Conservation (phyloP, 1,139 yeast species). For the Blastobotrys arbuscula region DNA sequence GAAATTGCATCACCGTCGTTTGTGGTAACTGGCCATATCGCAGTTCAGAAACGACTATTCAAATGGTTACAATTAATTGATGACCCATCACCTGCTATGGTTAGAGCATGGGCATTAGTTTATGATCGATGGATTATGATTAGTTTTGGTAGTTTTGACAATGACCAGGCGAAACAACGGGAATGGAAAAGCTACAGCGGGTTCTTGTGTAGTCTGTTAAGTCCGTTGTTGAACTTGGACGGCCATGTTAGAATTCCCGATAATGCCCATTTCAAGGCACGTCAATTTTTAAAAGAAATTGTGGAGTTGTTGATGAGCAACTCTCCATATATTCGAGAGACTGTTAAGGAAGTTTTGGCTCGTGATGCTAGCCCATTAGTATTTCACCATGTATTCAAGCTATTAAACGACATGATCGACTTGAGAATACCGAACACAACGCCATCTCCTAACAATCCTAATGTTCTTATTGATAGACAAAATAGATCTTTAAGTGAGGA, state of each 20-base stretch:
- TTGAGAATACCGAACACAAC: constrained; percentile 15
- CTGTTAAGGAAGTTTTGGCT: constrained; percentile 44
- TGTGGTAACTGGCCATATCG: constrained; percentile 69
- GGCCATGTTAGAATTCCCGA: constrained; percentile 23
- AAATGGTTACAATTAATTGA: constrained; percentile 49
- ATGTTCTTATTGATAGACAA: neutral
- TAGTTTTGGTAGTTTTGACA: constrained; percentile 23
- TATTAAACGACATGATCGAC: constrained; percentile 28
- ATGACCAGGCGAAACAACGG: constrained; percentile 15
- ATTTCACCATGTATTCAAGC: constrained; percentile 37
- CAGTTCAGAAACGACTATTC: constrained; percentile 63
- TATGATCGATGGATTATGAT: constrained; percentile 47
- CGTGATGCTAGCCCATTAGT: constrained; percentile 42
- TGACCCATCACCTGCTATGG: constrained; percentile 54
- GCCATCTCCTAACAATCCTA: neutral
- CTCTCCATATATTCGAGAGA: constrained; percentile 37
- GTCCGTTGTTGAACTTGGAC: constrained; percentile 26
- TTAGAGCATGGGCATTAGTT: constrained; percentile 55
- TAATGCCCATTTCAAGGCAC: constrained; percentile 25
- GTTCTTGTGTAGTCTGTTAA: constrained; percentile 41
- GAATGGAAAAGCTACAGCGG: constrained; percentile 39
- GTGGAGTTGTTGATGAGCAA: constrained; percentile 23
- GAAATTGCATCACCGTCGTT: constrained; percentile 53
- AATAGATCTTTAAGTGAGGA: constrained; percentile 13
- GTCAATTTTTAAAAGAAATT: constrained; percentile 24